phyloP scores from a whole-genome alignment of 495 filamentous ascomycete genomes.

The Penicillium subrubescens region DNA sequence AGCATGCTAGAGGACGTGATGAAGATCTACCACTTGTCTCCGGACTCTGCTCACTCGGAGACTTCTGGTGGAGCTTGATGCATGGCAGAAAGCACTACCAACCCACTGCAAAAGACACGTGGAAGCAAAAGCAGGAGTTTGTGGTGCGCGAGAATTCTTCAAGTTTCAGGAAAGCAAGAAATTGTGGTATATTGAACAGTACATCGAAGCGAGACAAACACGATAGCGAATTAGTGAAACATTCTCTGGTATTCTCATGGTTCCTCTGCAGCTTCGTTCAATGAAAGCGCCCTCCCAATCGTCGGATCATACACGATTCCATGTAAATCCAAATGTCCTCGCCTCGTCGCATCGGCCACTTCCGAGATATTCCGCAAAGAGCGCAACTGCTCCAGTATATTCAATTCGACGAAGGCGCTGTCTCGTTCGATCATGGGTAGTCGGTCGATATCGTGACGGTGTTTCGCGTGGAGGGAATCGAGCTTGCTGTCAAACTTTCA shows the following conservation, averaged over 20 bases:
- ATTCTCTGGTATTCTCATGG: not conserved
- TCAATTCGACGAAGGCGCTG: slow-evolving; percentile 26
- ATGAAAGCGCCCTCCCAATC: slow-evolving; percentile 7
- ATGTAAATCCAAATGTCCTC: slow-evolving; percentile 20
- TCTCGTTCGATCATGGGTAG: slow-evolving; percentile 17
- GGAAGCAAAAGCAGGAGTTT: not conserved
- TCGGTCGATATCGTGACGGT: slow-evolving; percentile 17
- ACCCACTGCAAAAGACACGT: not conserved
- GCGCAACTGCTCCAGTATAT: slow-evolving; percentile 27
- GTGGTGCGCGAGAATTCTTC: not conserved
- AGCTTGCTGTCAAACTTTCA: slow-evolving; percentile 19
- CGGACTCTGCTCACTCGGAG: not conserved
- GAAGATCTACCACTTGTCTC: slow-evolving; percentile 36
- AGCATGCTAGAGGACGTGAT: slow-evolving; percentile 29
- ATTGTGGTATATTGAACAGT: not conserved
- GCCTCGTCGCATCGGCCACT: slow-evolving; percentile 16
- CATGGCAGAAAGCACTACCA: not conserved
- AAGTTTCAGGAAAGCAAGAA: not conserved
- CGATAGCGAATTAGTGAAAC: not conserved
- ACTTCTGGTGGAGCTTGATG: slow-evolving; percentile 2
- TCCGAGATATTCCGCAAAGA: slow-evolving; percentile 19
- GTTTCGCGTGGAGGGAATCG: slow-evolving; percentile 15
- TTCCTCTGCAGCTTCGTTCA: slow-evolving; percentile 4
- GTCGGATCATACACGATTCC: slow-evolving; percentile 26
- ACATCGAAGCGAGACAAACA: not conserved